Percentiles rank a stretch among this genome's conserved stretches.
These are phyloP conservation scores for Tetraselmis striata DNA, from an alignment of 139 green algal species.

Conservation along the genomic window DNA sequence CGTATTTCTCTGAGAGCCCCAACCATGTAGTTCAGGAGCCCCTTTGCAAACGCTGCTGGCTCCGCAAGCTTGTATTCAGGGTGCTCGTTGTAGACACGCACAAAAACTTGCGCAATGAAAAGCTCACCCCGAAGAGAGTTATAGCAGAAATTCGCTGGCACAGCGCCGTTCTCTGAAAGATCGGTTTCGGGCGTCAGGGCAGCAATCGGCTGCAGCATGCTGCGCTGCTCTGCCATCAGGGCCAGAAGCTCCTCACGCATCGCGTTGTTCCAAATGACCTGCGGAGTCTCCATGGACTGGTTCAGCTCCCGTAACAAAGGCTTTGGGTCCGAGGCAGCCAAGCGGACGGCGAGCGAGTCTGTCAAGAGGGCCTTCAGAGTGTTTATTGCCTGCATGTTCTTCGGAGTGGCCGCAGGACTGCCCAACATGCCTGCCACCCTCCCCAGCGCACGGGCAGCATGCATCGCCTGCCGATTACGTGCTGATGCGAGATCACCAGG, in stretches of 20 bases:
- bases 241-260: slow-evolving; percentile 76
- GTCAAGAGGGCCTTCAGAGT: slow-evolving; percentile 73
- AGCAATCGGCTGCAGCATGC: background rate
- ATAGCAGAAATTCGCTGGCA: slow-evolving; percentile 15
- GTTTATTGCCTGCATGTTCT: slow-evolving; percentile 16
- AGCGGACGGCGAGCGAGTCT: slow-evolving; percentile 50
- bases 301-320: slow-evolving; percentile 61
- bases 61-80: slow-evolving; percentile 50
- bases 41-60: slow-evolving; percentile 65
- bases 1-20: background rate
- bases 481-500: slow-evolving; percentile 33
- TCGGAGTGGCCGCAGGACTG: slow-evolving; percentile 23
- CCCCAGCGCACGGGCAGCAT: slow-evolving; percentile 59
- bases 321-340: slow-evolving; percentile 52
- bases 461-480: slow-evolving; percentile 64
- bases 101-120: slow-evolving; percentile 78
- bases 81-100: slow-evolving; percentile 76
- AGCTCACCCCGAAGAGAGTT: slow-evolving; percentile 55
- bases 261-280: slow-evolving; percentile 80
- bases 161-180: background rate
- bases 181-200: background rate
- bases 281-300: slow-evolving; percentile 48
- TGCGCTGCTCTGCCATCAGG: slow-evolving; percentile 26
- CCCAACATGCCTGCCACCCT: slow-evolving; percentile 50
- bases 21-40: slow-evolving; percentile 44